Evolutionary conservation across 176 grass and related monocot species (phyloP).

Genomic region (Oryza punctata): DNA sequence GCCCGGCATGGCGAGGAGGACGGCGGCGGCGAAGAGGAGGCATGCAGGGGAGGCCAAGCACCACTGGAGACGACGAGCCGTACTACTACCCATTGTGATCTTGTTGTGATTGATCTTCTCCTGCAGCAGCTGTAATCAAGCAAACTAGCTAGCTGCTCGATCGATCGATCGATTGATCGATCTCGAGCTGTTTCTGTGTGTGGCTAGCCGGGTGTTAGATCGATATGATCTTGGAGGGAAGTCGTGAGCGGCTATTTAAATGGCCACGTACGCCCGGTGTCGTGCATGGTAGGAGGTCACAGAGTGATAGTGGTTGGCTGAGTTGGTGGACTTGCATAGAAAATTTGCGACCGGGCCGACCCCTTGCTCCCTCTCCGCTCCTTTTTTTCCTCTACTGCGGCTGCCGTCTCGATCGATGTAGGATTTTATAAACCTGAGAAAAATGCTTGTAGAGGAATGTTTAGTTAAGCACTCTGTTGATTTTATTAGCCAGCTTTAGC

Average conservation of each 20-base stretch:
- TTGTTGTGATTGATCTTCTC: not conserved
- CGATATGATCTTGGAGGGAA: not conserved
- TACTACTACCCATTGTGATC: not conserved
- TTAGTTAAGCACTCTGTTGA: not conserved
- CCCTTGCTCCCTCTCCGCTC: not conserved
- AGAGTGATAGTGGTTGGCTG: slow-evolving; percentile 44
- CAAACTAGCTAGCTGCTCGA: not conserved
- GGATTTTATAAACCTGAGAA: not conserved
- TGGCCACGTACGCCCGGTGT: not conserved
- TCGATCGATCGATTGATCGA: not conserved
- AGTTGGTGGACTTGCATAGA: slow-evolving; percentile 51
- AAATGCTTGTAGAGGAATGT: not conserved
- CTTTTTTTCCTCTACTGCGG: not conserved
- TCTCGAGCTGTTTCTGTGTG: not conserved
- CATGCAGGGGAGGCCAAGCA: slow-evolving; percentile 30
- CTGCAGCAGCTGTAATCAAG: not conserved
- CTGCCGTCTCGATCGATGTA: not conserved
- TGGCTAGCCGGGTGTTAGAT: not conserved
- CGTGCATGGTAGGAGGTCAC: slow-evolving; percentile 58
- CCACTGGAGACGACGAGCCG: slow-evolving; percentile 15
- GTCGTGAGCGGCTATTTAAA: slow-evolving; percentile 44
- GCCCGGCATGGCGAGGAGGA: slow-evolving; percentile 33
- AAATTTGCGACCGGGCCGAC: slow-evolving; percentile 29
- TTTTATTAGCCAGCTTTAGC: not conserved
- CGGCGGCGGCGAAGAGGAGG: slow-evolving; percentile 36